phyloP scores from a whole-genome alignment of 2,329 filamentous ascomycete genomes.

The Sporothrix pallida region DNA sequence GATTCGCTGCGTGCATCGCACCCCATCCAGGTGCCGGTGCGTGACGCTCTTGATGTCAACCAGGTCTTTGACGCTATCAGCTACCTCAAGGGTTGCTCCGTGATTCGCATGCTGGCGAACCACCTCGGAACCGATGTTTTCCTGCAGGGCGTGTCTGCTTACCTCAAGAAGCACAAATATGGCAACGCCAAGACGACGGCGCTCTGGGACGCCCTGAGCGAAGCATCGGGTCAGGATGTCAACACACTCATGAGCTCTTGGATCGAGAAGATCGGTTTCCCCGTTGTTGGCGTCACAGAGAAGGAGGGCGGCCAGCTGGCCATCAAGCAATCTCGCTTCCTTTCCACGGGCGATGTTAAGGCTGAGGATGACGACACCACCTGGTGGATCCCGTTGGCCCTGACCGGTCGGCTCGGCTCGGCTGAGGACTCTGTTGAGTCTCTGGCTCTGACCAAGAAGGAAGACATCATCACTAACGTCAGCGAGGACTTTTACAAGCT shows the following conservation, averaged over 20 bases:
- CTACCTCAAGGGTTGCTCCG: constrained; percentile 94
- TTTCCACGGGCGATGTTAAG: constrained; percentile 89
- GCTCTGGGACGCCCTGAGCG: constrained; percentile 85
- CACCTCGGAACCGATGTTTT: constrained; percentile 89
- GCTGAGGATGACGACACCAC: constrained; percentile 87
- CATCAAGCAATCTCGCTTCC: constrained; percentile 84
- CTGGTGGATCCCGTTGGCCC: constrained; percentile 93
- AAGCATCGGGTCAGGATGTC: constrained; percentile 87
- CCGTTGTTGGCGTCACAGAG: constrained; percentile 84
- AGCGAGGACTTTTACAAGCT: constrained; percentile 89
- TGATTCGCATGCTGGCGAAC: constrained; percentile 93
- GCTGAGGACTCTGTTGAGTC: constrained; percentile 60
- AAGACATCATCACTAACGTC: constrained; percentile 75
- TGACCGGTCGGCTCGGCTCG: constrained; percentile 75
- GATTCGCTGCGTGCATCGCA: constrained; percentile 92
- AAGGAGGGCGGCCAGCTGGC: constrained; percentile 76
- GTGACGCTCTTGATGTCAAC: constrained; percentile 92
- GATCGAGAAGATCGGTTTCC: constrained; percentile 96
- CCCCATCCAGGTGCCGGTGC: constrained; percentile 93
- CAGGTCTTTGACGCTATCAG: constrained; percentile 98
- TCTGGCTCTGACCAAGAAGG: constrained; percentile 74
- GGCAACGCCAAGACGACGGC: constrained; percentile 90
- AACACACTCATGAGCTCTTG: constrained; percentile 88
- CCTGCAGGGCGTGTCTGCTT: constrained; percentile 85
- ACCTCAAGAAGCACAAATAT: constrained; percentile 87